phyloP scores from a whole-genome alignment of 176 grass and related monocot species.

The Aegilops sharonensis region DNA sequence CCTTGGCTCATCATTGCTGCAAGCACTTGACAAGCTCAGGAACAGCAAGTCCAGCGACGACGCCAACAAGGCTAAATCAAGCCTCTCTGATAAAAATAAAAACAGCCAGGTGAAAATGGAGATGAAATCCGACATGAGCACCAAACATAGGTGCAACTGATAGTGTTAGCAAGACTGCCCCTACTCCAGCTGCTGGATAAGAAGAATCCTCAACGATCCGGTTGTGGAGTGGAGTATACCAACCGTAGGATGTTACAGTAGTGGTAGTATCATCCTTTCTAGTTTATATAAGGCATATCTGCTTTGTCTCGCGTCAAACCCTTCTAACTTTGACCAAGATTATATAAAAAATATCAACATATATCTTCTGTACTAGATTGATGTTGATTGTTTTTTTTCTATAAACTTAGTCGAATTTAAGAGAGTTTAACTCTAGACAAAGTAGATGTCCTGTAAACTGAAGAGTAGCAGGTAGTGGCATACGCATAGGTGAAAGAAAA shows the following conservation, averaged over 20 bases:
- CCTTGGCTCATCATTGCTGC: slow-evolving; percentile 13
- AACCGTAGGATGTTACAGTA: no score
- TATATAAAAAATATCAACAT: no score
- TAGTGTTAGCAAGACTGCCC: background rate
- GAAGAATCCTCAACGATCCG: no score
- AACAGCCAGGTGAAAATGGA: background rate
- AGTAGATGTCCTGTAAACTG: background rate
- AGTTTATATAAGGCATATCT: background rate
- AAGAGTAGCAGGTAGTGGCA: background rate
- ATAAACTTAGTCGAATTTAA: no score
- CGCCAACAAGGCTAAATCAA: slow-evolving; percentile 20
- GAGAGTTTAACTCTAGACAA: no score
- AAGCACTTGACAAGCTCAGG: slow-evolving; percentile 20
- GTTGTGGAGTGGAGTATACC: no score
- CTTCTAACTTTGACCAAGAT: no score
- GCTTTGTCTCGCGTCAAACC: no score
- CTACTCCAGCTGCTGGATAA: no score
- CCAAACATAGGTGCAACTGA: background rate
- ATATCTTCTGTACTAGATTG: no score
- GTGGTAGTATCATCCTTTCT: no score
- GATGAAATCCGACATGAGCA: background rate
- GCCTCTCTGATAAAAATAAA: background rate
- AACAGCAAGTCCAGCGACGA: background rate
- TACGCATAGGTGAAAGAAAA: background rate
- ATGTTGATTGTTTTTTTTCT: no score